A percentile compares a stretch with the other conserved stretches of the same genome.
Evolutionary conservation across 305 asterid genomes (phyloP).

Genomic region (Stenogyne calaminthoides): DNA sequence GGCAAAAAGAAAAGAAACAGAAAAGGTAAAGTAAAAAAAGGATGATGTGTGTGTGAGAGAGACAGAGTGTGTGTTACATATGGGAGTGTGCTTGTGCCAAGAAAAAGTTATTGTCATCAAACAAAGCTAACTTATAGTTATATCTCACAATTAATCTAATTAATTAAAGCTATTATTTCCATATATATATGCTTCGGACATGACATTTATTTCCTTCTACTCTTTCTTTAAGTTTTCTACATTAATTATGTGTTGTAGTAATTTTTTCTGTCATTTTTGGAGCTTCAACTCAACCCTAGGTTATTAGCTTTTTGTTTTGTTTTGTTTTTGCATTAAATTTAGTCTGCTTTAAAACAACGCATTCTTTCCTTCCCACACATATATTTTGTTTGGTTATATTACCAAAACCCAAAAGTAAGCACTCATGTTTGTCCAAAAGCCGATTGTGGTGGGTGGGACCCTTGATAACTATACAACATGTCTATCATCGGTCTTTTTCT

Average conservation of each 20-base stretch:
- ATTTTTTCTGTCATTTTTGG: background rate
- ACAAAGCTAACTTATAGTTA: background rate
- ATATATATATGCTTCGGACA: background rate
- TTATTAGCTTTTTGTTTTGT: background rate
- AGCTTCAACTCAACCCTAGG: constrained; percentile 20
- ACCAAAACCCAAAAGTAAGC: constrained; percentile 68
- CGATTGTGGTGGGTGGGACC: constrained; percentile 60
- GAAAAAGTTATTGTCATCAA: constrained; percentile 27
- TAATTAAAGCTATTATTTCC: background rate
- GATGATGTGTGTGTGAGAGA: background rate
- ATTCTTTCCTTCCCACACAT: constrained; percentile 70
- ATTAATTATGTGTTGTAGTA: background rate
- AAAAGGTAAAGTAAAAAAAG: constrained; percentile 38
- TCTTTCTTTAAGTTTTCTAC: background rate
- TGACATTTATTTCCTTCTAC: background rate
- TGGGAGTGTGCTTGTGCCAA: constrained; percentile 39
- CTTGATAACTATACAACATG: constrained; percentile 39
- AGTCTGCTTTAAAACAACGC: constrained; percentile 65
- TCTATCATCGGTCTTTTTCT: constrained; percentile 28
- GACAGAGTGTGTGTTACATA: constrained; percentile 18
- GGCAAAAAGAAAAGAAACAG: constrained; percentile 40
- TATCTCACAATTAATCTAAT: constrained; percentile 25
- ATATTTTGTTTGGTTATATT: constrained; percentile 43
- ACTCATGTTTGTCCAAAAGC: constrained; percentile 64
- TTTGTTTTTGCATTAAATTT: background rate